phyloP scores from a whole-genome alignment of 1,284 basidiomycete species.

The Coniferiporia weirii region DNA sequence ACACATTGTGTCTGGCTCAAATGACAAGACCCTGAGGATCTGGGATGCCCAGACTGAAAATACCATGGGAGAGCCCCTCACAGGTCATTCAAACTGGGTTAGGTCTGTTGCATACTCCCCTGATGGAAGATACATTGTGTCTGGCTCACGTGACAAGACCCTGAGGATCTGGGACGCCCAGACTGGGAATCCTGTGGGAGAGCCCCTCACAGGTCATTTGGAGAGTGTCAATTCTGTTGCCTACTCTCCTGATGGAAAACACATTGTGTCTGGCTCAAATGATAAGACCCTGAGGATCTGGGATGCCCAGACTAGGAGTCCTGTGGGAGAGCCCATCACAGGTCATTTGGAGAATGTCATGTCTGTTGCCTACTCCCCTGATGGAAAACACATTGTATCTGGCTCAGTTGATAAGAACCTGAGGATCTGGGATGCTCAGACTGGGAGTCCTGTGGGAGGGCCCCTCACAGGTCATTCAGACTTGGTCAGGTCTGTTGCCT shows the following conservation, averaged over 20 bases:
- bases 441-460: too few relatives aligned
- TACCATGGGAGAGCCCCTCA: conserved; percentile 52
- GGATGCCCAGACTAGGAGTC: conserved; percentile 41
- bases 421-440: not conserved
- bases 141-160: not conserved
- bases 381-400: not conserved
- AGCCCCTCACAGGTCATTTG: conserved; percentile 59
- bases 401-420: not conserved
- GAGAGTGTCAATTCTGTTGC: too few relatives aligned
- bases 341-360: conserved; percentile 52
- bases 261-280: not conserved
- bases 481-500: too few relatives aligned
- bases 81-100: conserved; percentile 62
- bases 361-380: not conserved
- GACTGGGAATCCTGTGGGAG: conserved; percentile 49
- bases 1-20: not conserved
- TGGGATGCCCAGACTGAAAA: conserved; percentile 40
- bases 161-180: conserved; percentile 19
- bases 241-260: not conserved
- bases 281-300: not conserved
- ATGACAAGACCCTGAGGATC: too few relatives aligned
- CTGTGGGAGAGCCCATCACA: conserved; percentile 51
- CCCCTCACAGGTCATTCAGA: too few relatives aligned
- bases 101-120: not conserved
- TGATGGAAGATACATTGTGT: not conserved